These are phyloP conservation scores for Pyrus hybrid DNA, from an alignment of 331 rosid genomes.

Conservation along the genomic window DNA sequence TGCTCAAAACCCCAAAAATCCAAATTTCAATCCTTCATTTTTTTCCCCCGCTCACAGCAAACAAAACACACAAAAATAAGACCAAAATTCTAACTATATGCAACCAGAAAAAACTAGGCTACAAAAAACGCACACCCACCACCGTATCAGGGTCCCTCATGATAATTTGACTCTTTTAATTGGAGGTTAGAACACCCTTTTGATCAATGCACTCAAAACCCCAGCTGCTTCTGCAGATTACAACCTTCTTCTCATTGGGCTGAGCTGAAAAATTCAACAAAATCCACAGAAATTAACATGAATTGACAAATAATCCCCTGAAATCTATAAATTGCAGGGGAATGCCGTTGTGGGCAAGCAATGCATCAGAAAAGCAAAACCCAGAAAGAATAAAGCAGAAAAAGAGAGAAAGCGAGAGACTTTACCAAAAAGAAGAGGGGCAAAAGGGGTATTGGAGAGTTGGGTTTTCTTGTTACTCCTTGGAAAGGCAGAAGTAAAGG, in stretches of 20 bases:
- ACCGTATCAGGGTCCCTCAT: slow-evolving; percentile 64
- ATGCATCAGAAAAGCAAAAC: slow-evolving; percentile 2
- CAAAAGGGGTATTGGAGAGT: background rate
- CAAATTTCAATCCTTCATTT: background rate
- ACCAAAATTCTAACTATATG: slow-evolving; percentile 31
- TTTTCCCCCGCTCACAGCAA: background rate
- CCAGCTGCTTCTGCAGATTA: slow-evolving; percentile 19
- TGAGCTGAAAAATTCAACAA: slow-evolving; percentile 33
- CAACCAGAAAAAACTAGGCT: background rate
- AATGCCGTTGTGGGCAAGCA: slow-evolving; percentile 54
- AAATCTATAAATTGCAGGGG: slow-evolving; percentile 21
- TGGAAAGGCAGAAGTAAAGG: background rate
- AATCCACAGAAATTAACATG: background rate
- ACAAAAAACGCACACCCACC: slow-evolving; percentile 26
- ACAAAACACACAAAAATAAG: background rate
- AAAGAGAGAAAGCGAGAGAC: slow-evolving; percentile 1
- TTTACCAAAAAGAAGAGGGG: slow-evolving; percentile 44
- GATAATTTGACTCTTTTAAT: background rate
- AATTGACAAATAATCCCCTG: background rate
- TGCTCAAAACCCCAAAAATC: background rate
- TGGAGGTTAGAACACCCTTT: slow-evolving; percentile 26
- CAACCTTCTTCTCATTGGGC: slow-evolving; percentile 1
- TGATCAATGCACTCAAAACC: slow-evolving; percentile 29
- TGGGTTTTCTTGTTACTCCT: background rate
- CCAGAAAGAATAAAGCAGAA: background rate